These are phyloP conservation scores for Cryptococcus sp. DNA, from an alignment of 1,284 basidiomycete species.

Conservation along the genomic window DNA sequence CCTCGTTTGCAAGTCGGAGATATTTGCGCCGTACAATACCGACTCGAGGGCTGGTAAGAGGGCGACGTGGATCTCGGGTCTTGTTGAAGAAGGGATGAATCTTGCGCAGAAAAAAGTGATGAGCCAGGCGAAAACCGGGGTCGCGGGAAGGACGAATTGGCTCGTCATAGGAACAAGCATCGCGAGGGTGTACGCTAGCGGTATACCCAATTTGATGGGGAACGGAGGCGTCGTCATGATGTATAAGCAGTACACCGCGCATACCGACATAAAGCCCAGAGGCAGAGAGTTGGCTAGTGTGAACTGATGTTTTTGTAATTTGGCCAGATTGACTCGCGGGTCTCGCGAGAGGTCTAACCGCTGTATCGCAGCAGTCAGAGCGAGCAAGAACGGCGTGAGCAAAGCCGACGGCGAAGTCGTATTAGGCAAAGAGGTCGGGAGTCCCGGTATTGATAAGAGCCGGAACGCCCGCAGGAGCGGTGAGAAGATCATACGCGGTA, in stretches of 20 bases:
- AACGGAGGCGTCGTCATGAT: conserved; percentile 66
- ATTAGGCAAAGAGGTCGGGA: conserved; percentile 13
- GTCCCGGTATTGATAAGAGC: conserved; percentile 13
- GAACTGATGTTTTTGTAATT: conserved; percentile 65
- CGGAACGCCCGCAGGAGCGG: conserved; percentile 37
- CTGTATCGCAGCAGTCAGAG: conserved; percentile 45
- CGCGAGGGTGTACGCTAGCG: conserved; percentile 67
- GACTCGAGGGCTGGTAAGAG: conserved; percentile 92
- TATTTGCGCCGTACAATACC: conserved; percentile 94
- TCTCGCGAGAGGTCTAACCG: conserved; percentile 76
- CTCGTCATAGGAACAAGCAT: conserved; percentile 83
- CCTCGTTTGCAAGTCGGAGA: conserved; percentile 91
- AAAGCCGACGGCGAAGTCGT: neutral
- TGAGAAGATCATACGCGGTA: conserved; percentile 41
- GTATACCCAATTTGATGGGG: conserved; percentile 75
- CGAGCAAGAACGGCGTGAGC: conserved; percentile 37
- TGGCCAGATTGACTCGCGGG: conserved; percentile 66
- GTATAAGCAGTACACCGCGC: conserved; percentile 72
- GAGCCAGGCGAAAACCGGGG: conserved; percentile 81
- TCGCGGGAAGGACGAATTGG: conserved; percentile 89
- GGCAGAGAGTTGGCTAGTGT: conserved; percentile 61
- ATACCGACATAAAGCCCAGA: conserved; percentile 61
- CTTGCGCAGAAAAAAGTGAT: conserved; percentile 82
- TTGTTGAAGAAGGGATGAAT: conserved; percentile 72
- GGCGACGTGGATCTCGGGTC: conserved; percentile 85